Evolutionary conservation across 1,284 basidiomycete species (phyloP), one percentile per base, ranked within the genome.

Genomic region (Ganoderma meredithae): DNA sequence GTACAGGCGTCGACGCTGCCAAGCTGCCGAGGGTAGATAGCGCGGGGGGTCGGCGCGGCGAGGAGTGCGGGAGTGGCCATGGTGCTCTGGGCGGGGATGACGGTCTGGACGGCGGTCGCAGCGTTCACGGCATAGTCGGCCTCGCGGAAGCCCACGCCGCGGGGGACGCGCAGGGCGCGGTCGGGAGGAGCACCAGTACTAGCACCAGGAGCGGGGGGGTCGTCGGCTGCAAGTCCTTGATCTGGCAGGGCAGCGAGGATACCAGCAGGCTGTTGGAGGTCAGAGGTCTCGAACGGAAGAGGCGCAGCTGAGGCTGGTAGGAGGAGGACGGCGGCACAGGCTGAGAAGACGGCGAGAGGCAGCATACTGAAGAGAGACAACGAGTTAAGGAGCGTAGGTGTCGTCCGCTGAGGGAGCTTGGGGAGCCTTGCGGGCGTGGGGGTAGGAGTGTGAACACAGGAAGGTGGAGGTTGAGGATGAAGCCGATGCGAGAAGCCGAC

Each of bases 51-150:
- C 17, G 27, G 27, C 2, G 68, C 55, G 44, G 66, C 25, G 43
- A 64, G 25, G 8, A 44, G 39, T 0, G 59, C 58, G 39, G 72
- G 71, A 1, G 39, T 52, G 2, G 73, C 60, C 12, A 63, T 67
- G 13, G 64, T 63, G 40, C 63, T 58, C 17, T 65, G 52, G 12
- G 66, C 61, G 36, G 65, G 66, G 6, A 52, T 41, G n/a, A 47
- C 3, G n/a, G 61, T 22, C 31, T 36, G 33, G 55, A 72, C 59
- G n/a, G 71, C 69, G 27, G 59, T 62, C 49, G 69, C 69, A 2
- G 67, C 70, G 58, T 47, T 66, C n/a, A 68, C 69, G 60, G 71
- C 71, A 36, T 72, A 74, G 65, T 74, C 73, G 4, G 73, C 73
- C 53, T 70, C 65, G 56, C 71, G 73, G 64, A 74, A 71, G 39